Percentiles rank a stretch among this genome's conserved stretches.
These are phyloP conservation scores for Monosporozyma siamensis DNA, from an alignment of 805 yeast genomes.

Conservation along the genomic window DNA sequence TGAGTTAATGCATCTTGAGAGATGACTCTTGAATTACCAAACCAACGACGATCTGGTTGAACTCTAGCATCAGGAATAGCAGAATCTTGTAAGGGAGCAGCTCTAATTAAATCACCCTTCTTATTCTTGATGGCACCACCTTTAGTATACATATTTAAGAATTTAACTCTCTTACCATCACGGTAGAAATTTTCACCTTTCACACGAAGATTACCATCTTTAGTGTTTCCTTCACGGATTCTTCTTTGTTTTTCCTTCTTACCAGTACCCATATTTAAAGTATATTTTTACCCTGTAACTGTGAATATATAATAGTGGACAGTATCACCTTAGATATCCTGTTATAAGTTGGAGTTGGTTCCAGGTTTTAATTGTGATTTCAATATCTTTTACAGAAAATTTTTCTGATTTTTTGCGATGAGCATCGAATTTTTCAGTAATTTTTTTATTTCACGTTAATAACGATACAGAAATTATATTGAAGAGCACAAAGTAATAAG, in stretches of 20 bases:
- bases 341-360: too few species aligned
- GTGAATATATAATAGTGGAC: not conserved
- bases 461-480: slow-evolving; percentile 1
- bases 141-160: slow-evolving; percentile 83
- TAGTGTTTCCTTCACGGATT: slow-evolving; percentile 65
- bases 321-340: too few species aligned
- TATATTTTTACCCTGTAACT: too few species aligned
- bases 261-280: slow-evolving; percentile 70
- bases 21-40: slow-evolving; percentile 93
- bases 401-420: slow-evolving; percentile 12
- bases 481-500: not conserved
- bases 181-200: slow-evolving; percentile 96
- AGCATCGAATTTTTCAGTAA: slow-evolving; percentile 1
- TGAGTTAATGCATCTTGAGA: slow-evolving; percentile 93
- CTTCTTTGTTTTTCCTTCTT: slow-evolving; percentile 89
- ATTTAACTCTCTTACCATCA: slow-evolving; percentile 87
- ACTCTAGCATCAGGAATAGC: slow-evolving; percentile 87
- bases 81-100: slow-evolving; percentile 81
- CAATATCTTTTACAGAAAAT: slow-evolving; percentile 8
- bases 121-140: slow-evolving; percentile 85
- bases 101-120: slow-evolving; percentile 75
- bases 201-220: slow-evolving; percentile 85
- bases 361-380: too few species aligned
- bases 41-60: slow-evolving; percentile 95
- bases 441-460: slow-evolving; percentile 2